phyloP scores from a whole-genome alignment of 2,329 filamentous ascomycete species.

The Diaporthe sp. region DNA sequence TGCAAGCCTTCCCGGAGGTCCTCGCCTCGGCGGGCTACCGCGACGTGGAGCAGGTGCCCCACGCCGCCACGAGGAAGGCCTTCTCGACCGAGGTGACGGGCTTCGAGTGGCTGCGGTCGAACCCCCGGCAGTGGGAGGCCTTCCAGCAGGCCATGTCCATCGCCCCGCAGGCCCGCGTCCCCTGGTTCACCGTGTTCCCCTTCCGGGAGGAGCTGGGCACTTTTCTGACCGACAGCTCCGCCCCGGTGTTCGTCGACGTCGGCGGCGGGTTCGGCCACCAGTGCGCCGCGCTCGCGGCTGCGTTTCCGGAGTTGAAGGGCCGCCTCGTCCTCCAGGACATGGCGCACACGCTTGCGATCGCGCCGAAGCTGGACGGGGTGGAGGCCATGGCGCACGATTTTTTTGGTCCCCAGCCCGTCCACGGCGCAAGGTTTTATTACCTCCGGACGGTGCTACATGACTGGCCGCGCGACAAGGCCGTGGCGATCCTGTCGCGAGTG shows the following conservation, averaged over 20 bases:
- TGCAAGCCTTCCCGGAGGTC: background rate
- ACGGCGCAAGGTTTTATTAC: constrained; percentile 8
- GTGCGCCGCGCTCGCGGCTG: constrained; percentile 21
- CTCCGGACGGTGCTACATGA: constrained; percentile 47
- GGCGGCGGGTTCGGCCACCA: constrained; percentile 41
- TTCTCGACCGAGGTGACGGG: background rate
- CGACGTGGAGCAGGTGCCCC: background rate
- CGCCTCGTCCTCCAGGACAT: constrained; percentile 31
- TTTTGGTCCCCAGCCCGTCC: background rate
- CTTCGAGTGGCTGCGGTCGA: background rate
- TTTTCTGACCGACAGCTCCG: background rate
- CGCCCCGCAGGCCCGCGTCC: constrained; percentile 38
- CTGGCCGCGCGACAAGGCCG: constrained; percentile 49
- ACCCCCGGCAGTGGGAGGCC: background rate
- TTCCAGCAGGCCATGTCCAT: constrained; percentile 43
- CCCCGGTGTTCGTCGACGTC: constrained; percentile 21
- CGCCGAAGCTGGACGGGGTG: constrained; percentile 6
- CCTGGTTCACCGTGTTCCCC: constrained; percentile 43
- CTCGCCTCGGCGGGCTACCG: background rate
- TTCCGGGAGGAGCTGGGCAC: constrained; percentile 38
- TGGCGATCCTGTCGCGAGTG: constrained; percentile 50
- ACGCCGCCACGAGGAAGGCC: background rate
- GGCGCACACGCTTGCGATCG: background rate
- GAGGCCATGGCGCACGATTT: constrained; percentile 6
- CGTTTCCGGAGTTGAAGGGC: constrained; percentile 7